Percentiles rank a stretch among this genome's conserved stretches.
These are phyloP conservation scores for Sonneratia alba DNA, from an alignment of 345 rosid genomes.

Conservation along the genomic window DNA sequence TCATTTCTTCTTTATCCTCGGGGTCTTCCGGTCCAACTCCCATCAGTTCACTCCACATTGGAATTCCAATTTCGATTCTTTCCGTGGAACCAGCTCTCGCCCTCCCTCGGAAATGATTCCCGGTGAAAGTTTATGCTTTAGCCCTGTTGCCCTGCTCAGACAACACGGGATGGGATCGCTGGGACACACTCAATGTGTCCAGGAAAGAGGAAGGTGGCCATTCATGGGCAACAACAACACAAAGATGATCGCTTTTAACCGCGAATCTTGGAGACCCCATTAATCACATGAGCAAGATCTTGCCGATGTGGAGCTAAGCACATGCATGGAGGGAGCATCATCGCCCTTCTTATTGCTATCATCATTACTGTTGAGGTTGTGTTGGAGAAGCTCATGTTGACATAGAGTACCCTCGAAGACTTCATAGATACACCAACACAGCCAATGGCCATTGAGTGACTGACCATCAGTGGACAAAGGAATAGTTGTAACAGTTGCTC, in stretches of 20 bases:
- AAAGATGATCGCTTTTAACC: background rate
- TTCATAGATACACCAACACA: background rate
- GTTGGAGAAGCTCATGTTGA: no score
- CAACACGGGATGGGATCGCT: background rate
- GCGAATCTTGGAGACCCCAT: background rate
- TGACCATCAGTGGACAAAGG: background rate
- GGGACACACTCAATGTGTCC: background rate
- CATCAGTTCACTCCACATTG: background rate
- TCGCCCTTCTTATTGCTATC: background rate
- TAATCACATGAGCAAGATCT: background rate
- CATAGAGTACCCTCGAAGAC: background rate
- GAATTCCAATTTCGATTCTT: background rate
- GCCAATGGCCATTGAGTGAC: background rate
- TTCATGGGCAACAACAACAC: background rate
- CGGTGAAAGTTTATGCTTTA: background rate
- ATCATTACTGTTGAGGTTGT: background rate
- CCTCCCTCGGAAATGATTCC: background rate
- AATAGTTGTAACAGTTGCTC: constrained; percentile 3
- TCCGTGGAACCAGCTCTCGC: background rate
- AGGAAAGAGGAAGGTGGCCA: background rate
- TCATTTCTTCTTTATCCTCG: background rate
- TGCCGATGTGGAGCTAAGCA: background rate
- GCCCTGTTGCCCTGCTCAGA: background rate
- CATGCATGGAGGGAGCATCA: background rate
- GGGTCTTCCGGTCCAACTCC: background rate